Conservation (phyloP, 208 protist species). For the Trypanosoma boissoni region DNA sequence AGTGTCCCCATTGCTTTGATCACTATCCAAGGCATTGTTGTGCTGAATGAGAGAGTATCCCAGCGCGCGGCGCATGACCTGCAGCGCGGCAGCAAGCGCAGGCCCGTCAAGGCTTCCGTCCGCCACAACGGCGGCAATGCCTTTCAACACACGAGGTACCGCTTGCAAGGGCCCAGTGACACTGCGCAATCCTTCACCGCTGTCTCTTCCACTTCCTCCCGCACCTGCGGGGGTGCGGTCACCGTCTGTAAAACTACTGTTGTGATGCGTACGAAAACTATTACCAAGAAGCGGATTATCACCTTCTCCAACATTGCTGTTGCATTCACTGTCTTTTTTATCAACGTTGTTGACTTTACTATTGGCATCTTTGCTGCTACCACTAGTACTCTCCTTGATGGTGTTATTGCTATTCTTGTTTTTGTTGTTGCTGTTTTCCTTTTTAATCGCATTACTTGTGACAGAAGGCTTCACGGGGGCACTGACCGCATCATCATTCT, state of each 20-base stretch:
- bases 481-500: too few relatives aligned
- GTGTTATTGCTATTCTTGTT: not conserved
- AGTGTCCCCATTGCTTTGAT: too few relatives aligned
- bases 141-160: constrained; percentile 52
- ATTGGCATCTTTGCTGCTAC: not conserved
- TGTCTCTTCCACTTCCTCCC: not conserved
- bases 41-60: constrained; percentile 72
- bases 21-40: constrained; percentile 14
- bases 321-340: too few relatives aligned
- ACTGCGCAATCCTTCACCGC: not conserved
- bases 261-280: not conserved
- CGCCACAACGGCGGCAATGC: constrained; percentile 41
- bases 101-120: constrained; percentile 34
- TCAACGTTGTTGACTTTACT: not conserved
- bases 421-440: too few relatives aligned
- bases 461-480: too few relatives aligned
- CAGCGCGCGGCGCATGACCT: constrained; percentile 57
- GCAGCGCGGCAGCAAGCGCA: constrained; percentile 45
- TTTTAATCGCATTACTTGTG: too few relatives aligned
- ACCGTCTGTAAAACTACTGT: not conserved
- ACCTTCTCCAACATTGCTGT: not conserved
- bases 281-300: constrained; percentile 4
- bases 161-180: constrained; percentile 9
- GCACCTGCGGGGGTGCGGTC: too few relatives aligned
- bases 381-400: not conserved